phyloP scores from a whole-genome alignment of 176 grass and related monocot species.

The Carex littledalei region DNA sequence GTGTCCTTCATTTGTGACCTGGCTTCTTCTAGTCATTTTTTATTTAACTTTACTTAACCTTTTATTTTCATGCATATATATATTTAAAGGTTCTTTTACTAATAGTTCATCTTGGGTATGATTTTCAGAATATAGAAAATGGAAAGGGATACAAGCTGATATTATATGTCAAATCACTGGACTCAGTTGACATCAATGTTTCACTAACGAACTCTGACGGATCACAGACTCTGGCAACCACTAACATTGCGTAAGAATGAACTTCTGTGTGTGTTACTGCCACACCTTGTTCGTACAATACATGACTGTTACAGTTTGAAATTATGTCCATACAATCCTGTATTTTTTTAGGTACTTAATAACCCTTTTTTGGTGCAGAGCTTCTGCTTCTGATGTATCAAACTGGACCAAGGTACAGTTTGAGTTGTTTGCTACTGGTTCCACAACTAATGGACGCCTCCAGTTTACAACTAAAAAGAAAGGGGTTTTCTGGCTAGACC shows the following conservation, averaged over 20 bases:
- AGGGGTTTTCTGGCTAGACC: constrained; percentile 44
- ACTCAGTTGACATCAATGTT: constrained; percentile 35
- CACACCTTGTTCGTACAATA: background rate
- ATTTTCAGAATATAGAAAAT: constrained; percentile 76
- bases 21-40: background rate
- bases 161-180: constrained; percentile 47
- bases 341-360: background rate
- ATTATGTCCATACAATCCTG: background rate
- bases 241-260: constrained; percentile 45
- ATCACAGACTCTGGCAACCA: constrained; percentile 45
- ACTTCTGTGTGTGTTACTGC: background rate
- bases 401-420: constrained; percentile 34
- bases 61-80: constrained; percentile 15
- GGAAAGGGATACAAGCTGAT: constrained; percentile 63
- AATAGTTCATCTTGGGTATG: constrained; percentile 15
- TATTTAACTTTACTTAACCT: background rate
- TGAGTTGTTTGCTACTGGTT: constrained; percentile 28
- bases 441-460: constrained; percentile 27
- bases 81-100: background rate
- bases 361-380: constrained; percentile 16
- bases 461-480: constrained; percentile 42
- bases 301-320: background rate
- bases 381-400: constrained; percentile 30
- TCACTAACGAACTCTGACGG: constrained; percentile 60
- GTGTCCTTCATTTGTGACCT: background rate